These are phyloP conservation scores for Penicillium nucicola DNA, from an alignment of 495 filamentous ascomycete genomes.

Conservation along the genomic window DNA sequence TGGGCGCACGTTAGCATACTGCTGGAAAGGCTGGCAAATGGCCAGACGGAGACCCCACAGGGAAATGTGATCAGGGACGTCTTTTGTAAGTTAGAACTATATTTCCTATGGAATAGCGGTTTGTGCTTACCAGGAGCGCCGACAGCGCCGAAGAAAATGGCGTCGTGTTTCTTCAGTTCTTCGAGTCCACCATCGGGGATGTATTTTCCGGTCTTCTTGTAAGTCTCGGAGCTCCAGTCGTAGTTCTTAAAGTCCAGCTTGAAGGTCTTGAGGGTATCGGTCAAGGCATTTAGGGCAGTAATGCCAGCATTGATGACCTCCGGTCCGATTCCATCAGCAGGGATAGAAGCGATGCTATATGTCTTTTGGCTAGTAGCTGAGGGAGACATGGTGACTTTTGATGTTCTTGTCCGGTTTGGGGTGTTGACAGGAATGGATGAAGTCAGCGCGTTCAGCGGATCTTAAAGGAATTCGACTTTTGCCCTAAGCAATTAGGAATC, in stretches of 20 bases:
- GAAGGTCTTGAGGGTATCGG: constrained; percentile 44
- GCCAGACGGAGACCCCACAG: constrained; percentile 54
- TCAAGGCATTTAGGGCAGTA: constrained; percentile 41
- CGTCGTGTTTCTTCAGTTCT: constrained; percentile 49
- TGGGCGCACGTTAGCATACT: constrained; percentile 56
- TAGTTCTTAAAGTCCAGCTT: constrained; percentile 47
- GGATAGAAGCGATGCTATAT: constrained; percentile 50
- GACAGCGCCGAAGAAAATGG: constrained; percentile 56
- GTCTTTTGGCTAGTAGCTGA: constrained; percentile 18
- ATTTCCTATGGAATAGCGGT: neutral
- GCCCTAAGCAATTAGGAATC: neutral
- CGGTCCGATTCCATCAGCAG: constrained; percentile 54
- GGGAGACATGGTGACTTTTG: constrained; percentile 13
- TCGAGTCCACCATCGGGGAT: constrained; percentile 53
- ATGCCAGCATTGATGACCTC: constrained; percentile 51
- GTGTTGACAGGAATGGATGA: constrained; percentile 1
- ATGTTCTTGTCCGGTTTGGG: neutral
- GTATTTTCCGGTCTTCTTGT: constrained; percentile 51
- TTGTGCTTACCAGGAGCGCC: constrained; percentile 46
- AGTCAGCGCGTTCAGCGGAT: constrained; percentile 11
- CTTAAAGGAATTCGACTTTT: constrained; percentile 3
- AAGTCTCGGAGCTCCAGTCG: constrained; percentile 52
- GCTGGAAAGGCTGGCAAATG: constrained; percentile 53
- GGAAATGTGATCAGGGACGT: constrained; percentile 56
- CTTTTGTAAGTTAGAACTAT: constrained; percentile 27